These are phyloP conservation scores for Arthrinium phaeospermum DNA, from an alignment of 2,329 filamentous ascomycete genomes.

Conservation along the genomic window DNA sequence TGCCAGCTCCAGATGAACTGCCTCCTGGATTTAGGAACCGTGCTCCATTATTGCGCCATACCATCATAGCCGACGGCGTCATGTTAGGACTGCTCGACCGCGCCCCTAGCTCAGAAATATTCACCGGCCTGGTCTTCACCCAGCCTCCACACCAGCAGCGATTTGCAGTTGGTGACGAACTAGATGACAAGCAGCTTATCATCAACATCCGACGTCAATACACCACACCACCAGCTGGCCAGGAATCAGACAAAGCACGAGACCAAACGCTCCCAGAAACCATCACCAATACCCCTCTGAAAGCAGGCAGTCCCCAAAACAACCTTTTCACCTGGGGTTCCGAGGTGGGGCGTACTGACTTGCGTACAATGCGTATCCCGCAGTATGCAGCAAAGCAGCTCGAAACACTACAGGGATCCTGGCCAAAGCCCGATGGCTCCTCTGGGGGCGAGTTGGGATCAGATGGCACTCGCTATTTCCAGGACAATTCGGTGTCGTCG, in stretches of 20 bases:
- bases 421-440: no score
- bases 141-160: conserved; percentile 47
- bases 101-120: conserved; percentile 30
- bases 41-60: background rate
- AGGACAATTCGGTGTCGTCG: background rate
- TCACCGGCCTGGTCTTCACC: conserved; percentile 37
- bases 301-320: no score
- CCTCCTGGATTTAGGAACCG: no score
- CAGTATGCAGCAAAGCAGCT: background rate
- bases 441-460: no score
- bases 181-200: conserved; percentile 27
- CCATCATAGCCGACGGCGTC: background rate
- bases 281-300: no score
- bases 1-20: no score
- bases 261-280: background rate
- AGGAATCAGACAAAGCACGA: background rate
- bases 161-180: conserved; percentile 36
- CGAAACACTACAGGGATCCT: background rate
- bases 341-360: no score
- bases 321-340: no score
- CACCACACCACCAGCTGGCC: conserved; percentile 31
- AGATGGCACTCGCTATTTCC: background rate
- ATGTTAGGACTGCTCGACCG: conserved; percentile 18
- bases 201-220: conserved; percentile 33
- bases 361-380: no score